Evolutionary conservation across 306 rosid genomes (phyloP).

Genomic region (Canavalia ensiformis): DNA sequence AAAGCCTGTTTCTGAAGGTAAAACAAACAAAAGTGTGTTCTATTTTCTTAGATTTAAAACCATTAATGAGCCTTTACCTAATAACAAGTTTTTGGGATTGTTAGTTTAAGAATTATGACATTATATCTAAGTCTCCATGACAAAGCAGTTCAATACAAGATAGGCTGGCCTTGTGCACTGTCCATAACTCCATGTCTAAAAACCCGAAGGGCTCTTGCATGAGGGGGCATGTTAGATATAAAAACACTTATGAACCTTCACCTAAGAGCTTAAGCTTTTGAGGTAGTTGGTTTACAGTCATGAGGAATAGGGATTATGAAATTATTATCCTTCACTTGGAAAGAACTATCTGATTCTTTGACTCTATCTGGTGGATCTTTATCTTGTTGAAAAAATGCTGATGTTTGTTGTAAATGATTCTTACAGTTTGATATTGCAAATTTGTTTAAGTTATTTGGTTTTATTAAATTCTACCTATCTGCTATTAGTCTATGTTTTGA

Average conservation of each 20-base stretch:
- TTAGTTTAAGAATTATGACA: neutral
- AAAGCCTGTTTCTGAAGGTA: neutral
- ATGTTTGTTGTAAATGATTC: neutral
- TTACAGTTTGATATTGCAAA: neutral
- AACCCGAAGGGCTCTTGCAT: neutral
- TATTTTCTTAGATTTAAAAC: neutral
- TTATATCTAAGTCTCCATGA: too few species aligned
- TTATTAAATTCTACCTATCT: neutral
- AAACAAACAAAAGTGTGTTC: neutral
- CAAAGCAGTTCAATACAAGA: neutral
- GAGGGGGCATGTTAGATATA: neutral
- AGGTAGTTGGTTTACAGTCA: neutral
- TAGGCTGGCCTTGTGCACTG: neutral
- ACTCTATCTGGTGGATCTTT: neutral
- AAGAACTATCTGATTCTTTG: too few species aligned
- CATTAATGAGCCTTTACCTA: neutral
- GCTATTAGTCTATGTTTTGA: constrained; percentile 1
- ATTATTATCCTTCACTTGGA: neutral
- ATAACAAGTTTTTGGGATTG: neutral
- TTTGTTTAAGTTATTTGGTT: neutral
- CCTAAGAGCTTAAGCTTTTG: neutral
- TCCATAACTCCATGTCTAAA: neutral
- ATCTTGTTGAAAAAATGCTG: neutral
- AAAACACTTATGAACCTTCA: neutral
- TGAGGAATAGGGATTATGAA: neutral